Evolutionary conservation across 768 basidiomycete genomes (phyloP).

Genomic region (Amanita subjunquillea): DNA sequence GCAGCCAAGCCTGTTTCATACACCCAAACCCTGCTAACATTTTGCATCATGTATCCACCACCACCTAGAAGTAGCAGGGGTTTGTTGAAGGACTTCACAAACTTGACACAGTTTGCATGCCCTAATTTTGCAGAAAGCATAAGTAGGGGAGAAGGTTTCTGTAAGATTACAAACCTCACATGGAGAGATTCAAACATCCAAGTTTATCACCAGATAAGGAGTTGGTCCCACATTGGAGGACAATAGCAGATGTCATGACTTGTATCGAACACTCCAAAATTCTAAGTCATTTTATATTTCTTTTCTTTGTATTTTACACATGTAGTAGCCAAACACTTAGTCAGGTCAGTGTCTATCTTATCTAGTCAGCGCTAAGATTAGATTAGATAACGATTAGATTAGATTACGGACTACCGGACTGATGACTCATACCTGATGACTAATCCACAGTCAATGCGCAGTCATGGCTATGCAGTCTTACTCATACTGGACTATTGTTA

Average conservation of each 20-base stretch:
- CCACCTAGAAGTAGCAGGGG: slow-evolving; percentile 90
- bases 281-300: too few relatives aligned
- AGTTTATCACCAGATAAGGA: slow-evolving; percentile 94
- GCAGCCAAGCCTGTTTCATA: slow-evolving; percentile 97
- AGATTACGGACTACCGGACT: too few relatives aligned
- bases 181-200: slow-evolving; percentile 92
- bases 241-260: slow-evolving; percentile 92
- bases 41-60: slow-evolving; percentile 97
- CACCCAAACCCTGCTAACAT: slow-evolving; percentile 95
- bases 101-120: slow-evolving; percentile 95
- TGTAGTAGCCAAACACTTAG: too few relatives aligned
- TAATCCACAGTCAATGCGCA: too few relatives aligned
- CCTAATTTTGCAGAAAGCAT: slow-evolving; percentile 43
- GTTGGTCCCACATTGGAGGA: slow-evolving; percentile 96
- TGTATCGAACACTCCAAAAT: too few relatives aligned
- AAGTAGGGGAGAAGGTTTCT: neutral
- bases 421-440: too few relatives aligned
- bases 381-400: too few relatives aligned
- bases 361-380: too few relatives aligned
- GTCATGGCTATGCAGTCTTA: too few relatives aligned
- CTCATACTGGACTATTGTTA: too few relatives aligned
- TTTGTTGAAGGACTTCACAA: slow-evolving; percentile 92
- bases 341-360: too few relatives aligned
- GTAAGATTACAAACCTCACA: slow-evolving; percentile 52
- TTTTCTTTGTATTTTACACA: too few relatives aligned